A percentile compares a stretch with the other conserved stretches of the same genome.
Evolutionary conservation across 371 early-diverging fungal genomes (phyloP).

Genomic region (Circinella umbellata): DNA sequence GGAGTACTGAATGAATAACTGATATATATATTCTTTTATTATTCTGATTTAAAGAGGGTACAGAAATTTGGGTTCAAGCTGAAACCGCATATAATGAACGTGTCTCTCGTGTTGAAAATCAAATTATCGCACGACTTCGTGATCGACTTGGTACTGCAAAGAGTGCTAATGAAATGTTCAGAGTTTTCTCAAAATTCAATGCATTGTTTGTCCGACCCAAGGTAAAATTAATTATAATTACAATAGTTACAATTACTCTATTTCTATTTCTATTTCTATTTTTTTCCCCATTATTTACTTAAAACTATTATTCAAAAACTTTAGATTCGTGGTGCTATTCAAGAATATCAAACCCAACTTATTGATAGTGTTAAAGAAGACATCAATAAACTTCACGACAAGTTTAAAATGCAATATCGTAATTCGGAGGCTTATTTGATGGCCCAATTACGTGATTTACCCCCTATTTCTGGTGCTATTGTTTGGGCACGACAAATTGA

Average conservation of each 20-base stretch:
- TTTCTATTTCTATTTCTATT: background rate
- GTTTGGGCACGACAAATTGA: constrained; percentile 99
- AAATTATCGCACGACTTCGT: constrained; percentile 93
- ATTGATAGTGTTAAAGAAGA: constrained; percentile 98
- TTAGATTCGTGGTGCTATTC: constrained; percentile 97
- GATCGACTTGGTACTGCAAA: constrained; percentile 94
- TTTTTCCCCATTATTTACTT: too few species aligned
- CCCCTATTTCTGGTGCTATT: constrained; percentile 93
- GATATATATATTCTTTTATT: background rate
- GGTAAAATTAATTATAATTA: constrained; percentile 25
- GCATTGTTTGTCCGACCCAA: constrained; percentile 98
- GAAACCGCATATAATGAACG: constrained; percentile 94
- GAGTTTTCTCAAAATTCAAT: constrained; percentile 98
- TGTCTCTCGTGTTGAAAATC: constrained; percentile 95
- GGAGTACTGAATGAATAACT: too few species aligned
- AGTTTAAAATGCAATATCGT: constrained; percentile 92
- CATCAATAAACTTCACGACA: constrained; percentile 92
- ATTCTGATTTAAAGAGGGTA: constrained; percentile 71
- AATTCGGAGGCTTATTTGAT: constrained; percentile 89
- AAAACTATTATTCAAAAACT: too few species aligned
- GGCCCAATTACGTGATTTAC: constrained; percentile 92
- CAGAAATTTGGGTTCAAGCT: constrained; percentile 91
- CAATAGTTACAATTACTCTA: background rate
- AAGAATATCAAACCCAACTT: constrained; percentile 97
- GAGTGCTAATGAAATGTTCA: constrained; percentile 99